Evolutionary conservation across 192 early-diverging fungal genomes (phyloP).

Genomic region (Physocladia obscura): DNA sequence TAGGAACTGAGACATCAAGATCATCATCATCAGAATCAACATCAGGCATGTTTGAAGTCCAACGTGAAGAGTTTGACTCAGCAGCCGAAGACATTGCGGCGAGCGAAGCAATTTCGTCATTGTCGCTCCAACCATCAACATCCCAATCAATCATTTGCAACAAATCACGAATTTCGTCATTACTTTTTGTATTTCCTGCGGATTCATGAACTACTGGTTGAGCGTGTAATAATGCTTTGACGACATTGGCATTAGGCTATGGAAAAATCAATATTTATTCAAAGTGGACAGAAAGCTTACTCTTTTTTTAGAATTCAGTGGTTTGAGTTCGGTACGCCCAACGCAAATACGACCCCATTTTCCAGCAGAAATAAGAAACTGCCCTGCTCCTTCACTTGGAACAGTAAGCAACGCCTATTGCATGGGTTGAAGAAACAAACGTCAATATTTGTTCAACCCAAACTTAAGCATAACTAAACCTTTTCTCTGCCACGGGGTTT

Average conservation of each 20-base stretch:
- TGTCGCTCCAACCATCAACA: neutral
- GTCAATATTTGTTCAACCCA: neutral
- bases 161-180: neutral
- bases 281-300: neutral
- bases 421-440: neutral
- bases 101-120: neutral
- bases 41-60: constrained; percentile 19
- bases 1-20: constrained; percentile 5
- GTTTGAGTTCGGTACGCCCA: constrained; percentile 10
- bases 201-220: neutral
- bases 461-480: neutral
- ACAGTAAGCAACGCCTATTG: neutral
- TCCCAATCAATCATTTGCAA: neutral
- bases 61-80: neutral
- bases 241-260: constrained; percentile 9
- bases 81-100: neutral
- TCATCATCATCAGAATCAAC: neutral
- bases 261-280: neutral
- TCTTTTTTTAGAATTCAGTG: neutral
- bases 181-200: neutral
- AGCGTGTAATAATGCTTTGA: constrained; percentile 4
- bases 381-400: constrained; percentile 2
- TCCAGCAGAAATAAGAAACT: constrained; percentile 5
- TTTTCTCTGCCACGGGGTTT: neutral
- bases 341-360: constrained; percentile 20